These are phyloP conservation scores for Neohortaea acidophila DNA, from an alignment of 495 filamentous ascomycete species.

Conservation along the genomic window DNA sequence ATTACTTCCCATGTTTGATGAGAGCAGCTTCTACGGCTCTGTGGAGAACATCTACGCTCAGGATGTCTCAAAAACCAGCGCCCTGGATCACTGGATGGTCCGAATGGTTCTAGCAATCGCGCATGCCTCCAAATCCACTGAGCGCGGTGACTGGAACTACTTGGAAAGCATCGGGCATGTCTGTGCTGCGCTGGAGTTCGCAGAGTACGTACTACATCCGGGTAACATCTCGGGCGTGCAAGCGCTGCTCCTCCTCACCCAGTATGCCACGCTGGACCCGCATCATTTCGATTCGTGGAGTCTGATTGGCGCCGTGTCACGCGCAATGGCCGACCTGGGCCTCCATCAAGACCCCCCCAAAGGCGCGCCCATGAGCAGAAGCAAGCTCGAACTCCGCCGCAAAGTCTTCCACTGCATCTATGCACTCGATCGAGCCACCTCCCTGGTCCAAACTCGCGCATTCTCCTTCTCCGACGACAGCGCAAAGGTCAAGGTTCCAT, in stretches of 20 bases:
- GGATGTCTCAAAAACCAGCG: constrained; percentile 42
- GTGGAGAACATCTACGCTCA: constrained; percentile 65
- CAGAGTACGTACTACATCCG: constrained; percentile 66
- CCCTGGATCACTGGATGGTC: constrained; percentile 68
- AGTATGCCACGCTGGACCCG: constrained; percentile 79
- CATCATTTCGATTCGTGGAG: constrained; percentile 84
- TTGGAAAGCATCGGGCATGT: constrained; percentile 50
- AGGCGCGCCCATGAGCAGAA: constrained; percentile 41
- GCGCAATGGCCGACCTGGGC: constrained; percentile 73
- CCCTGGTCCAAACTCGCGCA: constrained; percentile 59
- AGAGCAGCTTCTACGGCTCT: constrained; percentile 56
- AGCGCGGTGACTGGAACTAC: constrained; percentile 47
- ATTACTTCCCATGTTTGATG: constrained; percentile 65
- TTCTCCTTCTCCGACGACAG: constrained; percentile 89
- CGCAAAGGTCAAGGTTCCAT: constrained; percentile 41
- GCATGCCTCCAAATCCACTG: constrained; percentile 54
- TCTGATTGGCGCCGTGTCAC: constrained; percentile 69
- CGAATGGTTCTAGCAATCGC: constrained; percentile 80
- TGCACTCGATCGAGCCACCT: constrained; percentile 70
- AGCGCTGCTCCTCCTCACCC: constrained; percentile 65
- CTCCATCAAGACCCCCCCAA: constrained; percentile 76
- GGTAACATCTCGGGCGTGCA: constrained; percentile 72
- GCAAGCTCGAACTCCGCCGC: constrained; percentile 57
- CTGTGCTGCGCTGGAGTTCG: constrained; percentile 52
- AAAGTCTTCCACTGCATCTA: constrained; percentile 78